phyloP scores from a whole-genome alignment of 352 stramenopile species.

The Phytopythium kandeliae region DNA sequence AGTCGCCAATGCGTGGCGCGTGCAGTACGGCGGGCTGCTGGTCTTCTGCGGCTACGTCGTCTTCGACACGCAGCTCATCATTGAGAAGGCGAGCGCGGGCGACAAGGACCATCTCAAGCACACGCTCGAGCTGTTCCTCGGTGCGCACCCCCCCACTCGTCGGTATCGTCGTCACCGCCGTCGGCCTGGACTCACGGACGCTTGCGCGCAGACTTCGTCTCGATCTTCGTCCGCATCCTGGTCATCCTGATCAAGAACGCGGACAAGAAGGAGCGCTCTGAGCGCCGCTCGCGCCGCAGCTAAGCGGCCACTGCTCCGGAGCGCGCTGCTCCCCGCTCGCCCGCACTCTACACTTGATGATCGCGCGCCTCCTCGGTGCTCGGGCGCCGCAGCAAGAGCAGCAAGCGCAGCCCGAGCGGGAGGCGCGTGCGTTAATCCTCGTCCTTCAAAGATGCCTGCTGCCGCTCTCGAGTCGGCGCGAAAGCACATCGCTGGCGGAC shows the following conservation, averaged over 20 bases:
- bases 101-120: conserved; percentile 83
- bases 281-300: conserved; percentile 4
- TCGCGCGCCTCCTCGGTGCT: no score
- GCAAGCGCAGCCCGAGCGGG: no score
- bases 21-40: conserved; percentile 74
- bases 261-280: conserved; percentile 31
- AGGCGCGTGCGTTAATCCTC: no score
- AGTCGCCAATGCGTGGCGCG: not conserved
- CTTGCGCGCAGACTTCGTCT: conserved; percentile 62
- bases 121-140: conserved; percentile 53
- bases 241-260: conserved; percentile 62
- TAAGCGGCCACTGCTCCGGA: no score
- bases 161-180: no score
- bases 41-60: conserved; percentile 88
- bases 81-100: conserved; percentile 77
- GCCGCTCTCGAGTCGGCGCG: no score
- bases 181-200: no score
- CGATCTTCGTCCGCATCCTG: conserved; percentile 73
- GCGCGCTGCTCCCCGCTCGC: no score
- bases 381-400: no score
- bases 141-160: no score
- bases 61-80: conserved; percentile 91
- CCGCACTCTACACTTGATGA: not conserved
- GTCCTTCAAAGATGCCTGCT: no score
- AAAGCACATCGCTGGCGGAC: no score